A percentile compares a stretch with the other conserved stretches of the same genome.
Evolutionary conservation across 768 basidiomycete species (phyloP).

Genomic region (Boletus insuetus): DNA sequence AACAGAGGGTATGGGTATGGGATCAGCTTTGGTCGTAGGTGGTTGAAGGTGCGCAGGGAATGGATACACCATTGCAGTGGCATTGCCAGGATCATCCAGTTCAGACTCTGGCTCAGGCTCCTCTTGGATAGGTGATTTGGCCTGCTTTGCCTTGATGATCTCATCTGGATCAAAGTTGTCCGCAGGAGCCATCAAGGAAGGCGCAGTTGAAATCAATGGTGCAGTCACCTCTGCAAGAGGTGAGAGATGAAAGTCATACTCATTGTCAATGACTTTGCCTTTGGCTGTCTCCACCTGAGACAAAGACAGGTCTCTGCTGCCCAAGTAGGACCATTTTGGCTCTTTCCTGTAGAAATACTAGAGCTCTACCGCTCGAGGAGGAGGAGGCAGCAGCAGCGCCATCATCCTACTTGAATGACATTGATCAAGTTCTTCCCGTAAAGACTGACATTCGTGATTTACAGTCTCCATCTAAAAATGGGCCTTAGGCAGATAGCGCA

Average conservation of each 20-base stretch:
- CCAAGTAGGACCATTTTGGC: conserved; percentile 18
- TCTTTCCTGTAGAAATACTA: conserved; percentile 24
- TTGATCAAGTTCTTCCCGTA: conserved; percentile 28
- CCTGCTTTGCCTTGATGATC: conserved; percentile 14
- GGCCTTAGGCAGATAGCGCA: conserved; percentile 6
- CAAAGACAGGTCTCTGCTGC: conserved; percentile 10
- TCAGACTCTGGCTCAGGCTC: conserved; percentile 26
- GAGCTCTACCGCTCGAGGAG: conserved; percentile 17
- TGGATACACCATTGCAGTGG: conserved; percentile 10
- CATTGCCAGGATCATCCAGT: conserved; percentile 16
- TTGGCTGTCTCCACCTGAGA: conserved; percentile 17
- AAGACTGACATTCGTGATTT: conserved; percentile 24
- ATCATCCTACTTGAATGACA: conserved; percentile 12
- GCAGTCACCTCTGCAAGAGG: conserved; percentile 29
- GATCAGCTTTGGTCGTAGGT: conserved; percentile 10
- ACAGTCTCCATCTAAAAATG: conserved; percentile 22
- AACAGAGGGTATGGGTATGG: background rate
- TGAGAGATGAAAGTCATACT: conserved; percentile 30
- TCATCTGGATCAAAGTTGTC: conserved; percentile 32
- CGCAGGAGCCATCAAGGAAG: conserved; percentile 29
- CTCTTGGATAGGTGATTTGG: conserved; percentile 22
- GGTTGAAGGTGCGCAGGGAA: conserved; percentile 30
- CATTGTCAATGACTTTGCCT: conserved; percentile 25
- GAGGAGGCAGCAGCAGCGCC: conserved; percentile 4
- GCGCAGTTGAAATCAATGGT: conserved; percentile 28